Evolutionary conservation across 345 rosid genomes (phyloP), one percentile per base, ranked within the genome.

Genomic region (Ceriops zippeliana): DNA sequence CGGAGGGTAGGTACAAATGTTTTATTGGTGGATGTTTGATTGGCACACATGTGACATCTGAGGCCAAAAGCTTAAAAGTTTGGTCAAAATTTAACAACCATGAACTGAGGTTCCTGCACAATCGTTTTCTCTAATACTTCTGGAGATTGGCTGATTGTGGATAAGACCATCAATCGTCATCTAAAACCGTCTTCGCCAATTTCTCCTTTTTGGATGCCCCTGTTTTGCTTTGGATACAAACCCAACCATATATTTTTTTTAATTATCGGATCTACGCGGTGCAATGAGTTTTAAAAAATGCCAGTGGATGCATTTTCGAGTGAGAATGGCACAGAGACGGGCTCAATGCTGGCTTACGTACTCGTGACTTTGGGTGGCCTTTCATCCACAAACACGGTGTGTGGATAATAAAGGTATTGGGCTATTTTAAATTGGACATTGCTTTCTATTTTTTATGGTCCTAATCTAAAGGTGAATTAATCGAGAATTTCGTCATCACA

Each of bases 301-400:
- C 6, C 52, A 35, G 74, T 19, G 71, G 77, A 69, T 71, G 68
- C 78, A 53, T 59, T 70, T 60, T 68, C 31, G 49, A 63, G 77
- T 63, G 46, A 72, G 72, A 66, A 35, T 53, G 63, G 58, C 57
- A 68, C 74, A 51, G 70, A 13, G 19, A 42, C 17, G 56, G 31
- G 31, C 37, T 59, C 73, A 62, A 37, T 77, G 80, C 46, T 74
- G 79, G 79, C 73, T 79, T 70, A 78, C 75, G 64, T 76, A 71
- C 81, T 77, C 75, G 68, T 61, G 73, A 35, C 56, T 42, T 42
- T 5, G 49, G 66, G 68, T 70, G 59, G 13, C 24, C 71, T 79
- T 68, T 61, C 42, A 62, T 75, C 87, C 90, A 83, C 86, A 83
- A 73, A 63, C 26, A 2, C 68, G 75, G 60, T 52, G 84, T 52